Evolutionary conservation across 352 stramenopile species (phyloP).

Genomic region (Detonula confervacea): DNA sequence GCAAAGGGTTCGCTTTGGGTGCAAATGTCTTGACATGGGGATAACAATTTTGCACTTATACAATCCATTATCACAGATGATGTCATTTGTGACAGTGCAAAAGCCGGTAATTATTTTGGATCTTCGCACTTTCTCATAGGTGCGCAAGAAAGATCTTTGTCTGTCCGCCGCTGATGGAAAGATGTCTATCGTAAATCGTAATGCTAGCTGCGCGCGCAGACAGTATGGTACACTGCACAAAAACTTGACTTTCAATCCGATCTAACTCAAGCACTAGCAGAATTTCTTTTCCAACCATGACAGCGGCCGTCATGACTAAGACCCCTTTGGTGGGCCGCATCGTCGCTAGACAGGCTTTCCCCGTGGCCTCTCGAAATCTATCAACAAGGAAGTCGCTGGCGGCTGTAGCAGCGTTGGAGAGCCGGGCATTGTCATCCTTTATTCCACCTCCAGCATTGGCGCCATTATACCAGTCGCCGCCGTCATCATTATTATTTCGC

Average conservation of each 20-base stretch:
- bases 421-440: not conserved
- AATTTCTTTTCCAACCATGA: not conserved
- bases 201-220: no score
- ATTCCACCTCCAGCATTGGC: not conserved
- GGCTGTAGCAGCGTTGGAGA: slow-evolving; percentile 1
- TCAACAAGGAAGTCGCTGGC: not conserved
- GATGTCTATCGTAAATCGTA: not conserved
- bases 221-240: no score
- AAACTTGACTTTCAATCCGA: no score
- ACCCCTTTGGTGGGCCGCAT: not conserved
- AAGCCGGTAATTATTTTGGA: no score
- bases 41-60: not conserved
- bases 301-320: no score
- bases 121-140: not conserved
- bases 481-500: not conserved
- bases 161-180: not conserved
- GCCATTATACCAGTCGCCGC: not conserved
- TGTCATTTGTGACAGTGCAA: no score
- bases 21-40: not conserved
- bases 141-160: not conserved
- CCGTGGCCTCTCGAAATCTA: not conserved
- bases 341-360: not conserved
- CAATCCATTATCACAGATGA: not conserved
- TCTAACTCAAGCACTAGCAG: no score
- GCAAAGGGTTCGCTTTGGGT: not conserved